A percentile compares a stretch with the other conserved stretches of the same genome.
Evolutionary conservation across 176 grass and related monocot species (phyloP).

Genomic region (Triticum urartu): DNA sequence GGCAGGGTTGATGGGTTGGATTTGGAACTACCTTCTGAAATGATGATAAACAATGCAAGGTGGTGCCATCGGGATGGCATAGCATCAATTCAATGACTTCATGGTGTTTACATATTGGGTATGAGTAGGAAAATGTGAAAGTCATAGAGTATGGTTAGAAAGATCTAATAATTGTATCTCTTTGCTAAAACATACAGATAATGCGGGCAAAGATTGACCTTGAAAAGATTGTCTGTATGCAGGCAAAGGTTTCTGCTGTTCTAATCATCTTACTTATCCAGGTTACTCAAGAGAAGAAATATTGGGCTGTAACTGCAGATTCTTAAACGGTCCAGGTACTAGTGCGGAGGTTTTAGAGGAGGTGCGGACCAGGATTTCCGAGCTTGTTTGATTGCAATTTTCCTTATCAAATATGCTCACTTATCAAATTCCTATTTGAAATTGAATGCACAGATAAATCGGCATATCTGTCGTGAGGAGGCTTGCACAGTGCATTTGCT

Average conservation of each 20-base stretch:
- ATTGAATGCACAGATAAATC: constrained; percentile 63
- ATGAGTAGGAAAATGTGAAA: background rate
- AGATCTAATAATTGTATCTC: background rate
- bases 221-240: background rate
- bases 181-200: background rate
- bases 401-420: background rate
- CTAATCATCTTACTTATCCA: constrained; percentile 20
- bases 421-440: constrained; percentile 21
- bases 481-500: constrained; percentile 70
- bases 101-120: background rate
- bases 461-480: constrained; percentile 59
- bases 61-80: constrained; percentile 20
- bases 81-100: background rate
- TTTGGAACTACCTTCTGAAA: background rate
- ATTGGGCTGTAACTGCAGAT: constrained; percentile 71
- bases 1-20: constrained; percentile 1
- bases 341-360: constrained; percentile 67
- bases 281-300: constrained; percentile 93
- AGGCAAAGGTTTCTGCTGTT: background rate
- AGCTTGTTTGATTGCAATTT: constrained; percentile 12
- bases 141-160: background rate
- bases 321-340: constrained; percentile 73
- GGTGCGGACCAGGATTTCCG: constrained; percentile 40
- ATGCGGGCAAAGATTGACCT: background rate
- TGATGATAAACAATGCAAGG: background rate